phyloP scores from a whole-genome alignment of 2,329 filamentous ascomycete species.

The Colletotrichum musae region DNA sequence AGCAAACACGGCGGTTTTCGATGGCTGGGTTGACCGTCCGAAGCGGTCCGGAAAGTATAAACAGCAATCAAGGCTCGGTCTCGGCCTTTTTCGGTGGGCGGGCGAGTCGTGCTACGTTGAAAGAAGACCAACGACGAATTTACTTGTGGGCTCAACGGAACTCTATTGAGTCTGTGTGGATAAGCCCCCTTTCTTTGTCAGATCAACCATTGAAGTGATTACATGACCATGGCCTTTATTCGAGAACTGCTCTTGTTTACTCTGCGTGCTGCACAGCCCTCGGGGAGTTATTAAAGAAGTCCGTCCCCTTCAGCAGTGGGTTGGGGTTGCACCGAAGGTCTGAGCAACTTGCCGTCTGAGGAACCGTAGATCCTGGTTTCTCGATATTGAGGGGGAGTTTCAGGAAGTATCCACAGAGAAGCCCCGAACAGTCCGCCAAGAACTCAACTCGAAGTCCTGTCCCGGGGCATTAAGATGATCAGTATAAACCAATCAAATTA shows the following conservation, averaged over 20 bases:
- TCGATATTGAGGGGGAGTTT: constrained; percentile 30
- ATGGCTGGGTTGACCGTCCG: no score
- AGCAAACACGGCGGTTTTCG: not conserved
- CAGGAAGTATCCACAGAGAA: constrained; percentile 7
- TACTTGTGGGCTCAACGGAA: not conserved
- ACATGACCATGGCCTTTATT: not conserved
- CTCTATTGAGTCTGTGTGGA: not conserved
- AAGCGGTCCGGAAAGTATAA: no score
- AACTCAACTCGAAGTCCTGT: constrained; percentile 1
- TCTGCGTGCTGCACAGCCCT: not conserved
- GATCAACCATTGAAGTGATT: not conserved
- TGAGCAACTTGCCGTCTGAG: constrained; percentile 2
- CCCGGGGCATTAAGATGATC: constrained; percentile 16
- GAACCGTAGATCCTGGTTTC: constrained; percentile 12
- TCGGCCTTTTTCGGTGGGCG: no score
- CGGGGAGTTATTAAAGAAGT: not conserved
- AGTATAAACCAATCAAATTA: constrained; percentile 28
- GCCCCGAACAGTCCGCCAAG: constrained; percentile 19
- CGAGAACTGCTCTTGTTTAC: not conserved
- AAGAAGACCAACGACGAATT: no score
- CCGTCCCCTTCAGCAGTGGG: not conserved
- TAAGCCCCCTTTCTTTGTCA: not conserved
- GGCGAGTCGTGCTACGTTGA: no score
- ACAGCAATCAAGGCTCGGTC: no score
- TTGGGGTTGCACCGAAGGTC: not conserved